phyloP scores from a whole-genome alignment of 2,329 filamentous ascomycete genomes.

The Dendrostoma leiphaemia region DNA sequence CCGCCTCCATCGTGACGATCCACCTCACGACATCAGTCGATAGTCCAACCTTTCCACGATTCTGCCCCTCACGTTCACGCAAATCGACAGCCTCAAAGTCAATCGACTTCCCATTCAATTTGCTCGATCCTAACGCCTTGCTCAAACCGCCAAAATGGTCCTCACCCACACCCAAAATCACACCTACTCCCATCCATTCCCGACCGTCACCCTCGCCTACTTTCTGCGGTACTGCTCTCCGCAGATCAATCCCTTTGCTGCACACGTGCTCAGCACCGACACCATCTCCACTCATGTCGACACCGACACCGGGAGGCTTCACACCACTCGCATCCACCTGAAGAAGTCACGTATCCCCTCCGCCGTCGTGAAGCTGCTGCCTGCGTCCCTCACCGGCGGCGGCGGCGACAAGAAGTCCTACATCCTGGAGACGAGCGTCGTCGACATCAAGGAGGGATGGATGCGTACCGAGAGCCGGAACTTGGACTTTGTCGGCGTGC shows the following conservation, averaged over 20 bases:
- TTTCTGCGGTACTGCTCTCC: slow-evolving; percentile 80
- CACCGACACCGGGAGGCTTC: slow-evolving; percentile 68
- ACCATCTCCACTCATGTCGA: slow-evolving; percentile 75
- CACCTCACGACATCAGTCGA: not conserved
- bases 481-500: slow-evolving; percentile 76
- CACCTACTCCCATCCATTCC: slow-evolving; percentile 77
- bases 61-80: not conserved
- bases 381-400: slow-evolving; percentile 66
- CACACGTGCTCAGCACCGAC: slow-evolving; percentile 80
- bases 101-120: not conserved
- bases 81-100: not conserved
- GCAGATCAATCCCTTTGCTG: slow-evolving; percentile 73
- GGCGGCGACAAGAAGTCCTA: slow-evolving; percentile 69
- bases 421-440: slow-evolving; percentile 75
- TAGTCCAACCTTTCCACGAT: not conserved
- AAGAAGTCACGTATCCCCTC: slow-evolving; percentile 78
- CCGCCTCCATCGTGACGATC: not conserved
- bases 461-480: slow-evolving; percentile 82
- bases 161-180: slow-evolving; percentile 66
- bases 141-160: slow-evolving; percentile 52
- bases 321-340: slow-evolving; percentile 76
- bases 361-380: slow-evolving; percentile 73
- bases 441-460: slow-evolving; percentile 77
- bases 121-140: too few relatives aligned
- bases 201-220: slow-evolving; percentile 83